phyloP scores from a whole-genome alignment of 2,329 filamentous ascomycete genomes.

The Ophiosphaerella herpotricha region DNA sequence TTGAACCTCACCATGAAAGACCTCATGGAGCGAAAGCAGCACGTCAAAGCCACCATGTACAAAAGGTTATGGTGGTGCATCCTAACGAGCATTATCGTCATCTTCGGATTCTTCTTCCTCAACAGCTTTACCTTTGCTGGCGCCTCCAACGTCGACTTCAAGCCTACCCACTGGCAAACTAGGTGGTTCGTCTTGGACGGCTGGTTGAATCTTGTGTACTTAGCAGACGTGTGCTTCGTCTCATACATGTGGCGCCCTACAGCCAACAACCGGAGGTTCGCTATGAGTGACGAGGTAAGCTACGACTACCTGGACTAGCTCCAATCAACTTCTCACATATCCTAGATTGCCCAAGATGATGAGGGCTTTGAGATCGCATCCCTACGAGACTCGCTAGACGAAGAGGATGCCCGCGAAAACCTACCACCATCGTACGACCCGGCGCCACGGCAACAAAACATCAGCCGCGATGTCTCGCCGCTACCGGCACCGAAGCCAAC shows the following conservation, averaged over 20 bases:
- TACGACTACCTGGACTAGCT: background rate
- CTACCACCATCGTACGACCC: slow-evolving; percentile 49
- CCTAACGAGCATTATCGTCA: slow-evolving; percentile 86
- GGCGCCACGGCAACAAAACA: slow-evolving; percentile 33
- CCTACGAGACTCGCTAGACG: slow-evolving; percentile 75
- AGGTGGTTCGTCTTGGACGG: slow-evolving; percentile 97
- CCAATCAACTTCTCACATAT: slow-evolving; percentile 32
- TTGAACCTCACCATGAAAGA: slow-evolving; percentile 95
- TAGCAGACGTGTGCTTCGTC: slow-evolving; percentile 89
- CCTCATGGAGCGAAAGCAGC: slow-evolving; percentile 90
- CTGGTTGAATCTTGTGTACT: slow-evolving; percentile 95
- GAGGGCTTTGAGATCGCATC: slow-evolving; percentile 97
- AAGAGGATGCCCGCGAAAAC: slow-evolving; percentile 58
- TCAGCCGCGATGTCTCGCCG: slow-evolving; percentile 49
- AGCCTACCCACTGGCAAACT: slow-evolving; percentile 95
- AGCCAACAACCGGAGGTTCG: slow-evolving; percentile 93
- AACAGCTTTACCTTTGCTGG: slow-evolving; percentile 96
- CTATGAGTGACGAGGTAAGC: slow-evolving; percentile 91
- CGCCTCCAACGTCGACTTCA: slow-evolving; percentile 81
- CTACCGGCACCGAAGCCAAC: slow-evolving; percentile 59
- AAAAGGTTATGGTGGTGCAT: slow-evolving; percentile 99
- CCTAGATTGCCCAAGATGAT: slow-evolving; percentile 88
- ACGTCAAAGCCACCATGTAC: slow-evolving; percentile 93
- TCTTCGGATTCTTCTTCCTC: slow-evolving; percentile 98
- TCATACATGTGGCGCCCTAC: slow-evolving; percentile 97